A percentile compares a stretch with the other conserved stretches of the same genome.
phyloP scores from a whole-genome alignment of 164 flowering plant genomes.

The Sedum album region DNA sequence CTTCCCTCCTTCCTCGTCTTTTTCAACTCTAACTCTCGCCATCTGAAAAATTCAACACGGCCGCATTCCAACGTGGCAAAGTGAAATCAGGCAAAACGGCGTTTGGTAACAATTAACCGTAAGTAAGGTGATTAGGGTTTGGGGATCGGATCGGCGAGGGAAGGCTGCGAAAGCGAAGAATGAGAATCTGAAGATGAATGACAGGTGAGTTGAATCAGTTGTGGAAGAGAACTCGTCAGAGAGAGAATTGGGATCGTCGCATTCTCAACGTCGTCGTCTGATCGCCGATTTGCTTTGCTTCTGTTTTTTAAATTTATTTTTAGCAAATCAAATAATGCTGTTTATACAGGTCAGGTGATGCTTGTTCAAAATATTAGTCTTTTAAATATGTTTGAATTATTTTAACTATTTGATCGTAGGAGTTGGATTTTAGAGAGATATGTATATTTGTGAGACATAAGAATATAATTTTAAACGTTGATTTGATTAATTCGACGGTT shows the following conservation, averaged over 20 bases:
- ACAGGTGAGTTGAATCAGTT: not conserved
- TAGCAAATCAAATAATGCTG: too few species aligned
- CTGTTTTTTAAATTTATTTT: not conserved
- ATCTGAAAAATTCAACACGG: not conserved
- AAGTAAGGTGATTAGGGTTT: not conserved
- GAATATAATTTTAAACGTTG: too few species aligned
- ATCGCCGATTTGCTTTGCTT: not conserved
- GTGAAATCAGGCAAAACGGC: not conserved
- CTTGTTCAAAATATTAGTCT: too few species aligned
- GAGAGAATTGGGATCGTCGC: not conserved
- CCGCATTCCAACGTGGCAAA: not conserved
- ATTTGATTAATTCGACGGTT: too few species aligned
- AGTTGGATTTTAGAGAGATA: too few species aligned
- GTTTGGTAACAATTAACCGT: not conserved
- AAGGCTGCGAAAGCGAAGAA: not conserved
- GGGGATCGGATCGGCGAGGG: not conserved
- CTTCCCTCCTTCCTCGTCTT: constrained; percentile 13
- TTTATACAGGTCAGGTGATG: too few species aligned
- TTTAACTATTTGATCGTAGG: too few species aligned
- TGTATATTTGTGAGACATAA: too few species aligned
- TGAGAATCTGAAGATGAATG: not conserved
- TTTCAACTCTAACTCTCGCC: constrained; percentile 20
- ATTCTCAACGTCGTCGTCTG: not conserved
- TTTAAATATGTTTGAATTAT: too few species aligned
- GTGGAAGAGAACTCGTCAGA: not conserved